phyloP scores from a whole-genome alignment of 2,329 filamentous ascomycete species.

The Colletotrichum noveboracense region DNA sequence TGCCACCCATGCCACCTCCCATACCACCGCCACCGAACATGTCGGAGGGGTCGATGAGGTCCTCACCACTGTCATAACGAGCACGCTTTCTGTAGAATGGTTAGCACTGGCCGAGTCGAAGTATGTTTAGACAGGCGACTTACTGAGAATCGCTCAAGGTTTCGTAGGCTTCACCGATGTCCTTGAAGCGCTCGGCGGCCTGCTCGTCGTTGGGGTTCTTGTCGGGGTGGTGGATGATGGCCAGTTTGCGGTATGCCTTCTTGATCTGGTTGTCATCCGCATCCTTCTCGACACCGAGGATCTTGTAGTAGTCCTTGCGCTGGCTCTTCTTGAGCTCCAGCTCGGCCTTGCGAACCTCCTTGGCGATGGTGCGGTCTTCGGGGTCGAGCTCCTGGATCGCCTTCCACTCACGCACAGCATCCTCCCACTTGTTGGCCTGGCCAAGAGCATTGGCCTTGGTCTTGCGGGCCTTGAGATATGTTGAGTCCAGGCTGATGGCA shows the following conservation, averaged over 20 bases:
- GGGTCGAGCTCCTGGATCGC: constrained; percentile 82
- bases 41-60: constrained; percentile 86
- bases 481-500: constrained; percentile 81
- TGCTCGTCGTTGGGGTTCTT: constrained; percentile 90
- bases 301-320: constrained; percentile 99
- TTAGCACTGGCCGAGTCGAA: constrained; percentile 35
- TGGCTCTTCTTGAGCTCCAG: constrained; percentile 97
- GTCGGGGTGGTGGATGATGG: constrained; percentile 93
- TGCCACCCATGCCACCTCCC: constrained; percentile 64
- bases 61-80: constrained; percentile 90
- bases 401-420: constrained; percentile 89
- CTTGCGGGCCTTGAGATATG: constrained; percentile 89
- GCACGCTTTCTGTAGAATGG: constrained; percentile 72
- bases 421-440: constrained; percentile 88
- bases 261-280: constrained; percentile 88
- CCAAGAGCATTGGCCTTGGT: constrained; percentile 92
- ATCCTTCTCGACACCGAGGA: constrained; percentile 86
- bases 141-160: constrained; percentile 92
- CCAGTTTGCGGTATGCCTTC: constrained; percentile 94
- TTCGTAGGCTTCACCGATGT: constrained; percentile 96
- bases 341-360: constrained; percentile 89
- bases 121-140: constrained; percentile 42
- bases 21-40: constrained; percentile 74
- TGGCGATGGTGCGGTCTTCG: constrained; percentile 77
- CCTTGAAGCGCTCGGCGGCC: constrained; percentile 94